Conservation (phyloP, 345 rosid species). For the Dimocarpus longan region DNA sequence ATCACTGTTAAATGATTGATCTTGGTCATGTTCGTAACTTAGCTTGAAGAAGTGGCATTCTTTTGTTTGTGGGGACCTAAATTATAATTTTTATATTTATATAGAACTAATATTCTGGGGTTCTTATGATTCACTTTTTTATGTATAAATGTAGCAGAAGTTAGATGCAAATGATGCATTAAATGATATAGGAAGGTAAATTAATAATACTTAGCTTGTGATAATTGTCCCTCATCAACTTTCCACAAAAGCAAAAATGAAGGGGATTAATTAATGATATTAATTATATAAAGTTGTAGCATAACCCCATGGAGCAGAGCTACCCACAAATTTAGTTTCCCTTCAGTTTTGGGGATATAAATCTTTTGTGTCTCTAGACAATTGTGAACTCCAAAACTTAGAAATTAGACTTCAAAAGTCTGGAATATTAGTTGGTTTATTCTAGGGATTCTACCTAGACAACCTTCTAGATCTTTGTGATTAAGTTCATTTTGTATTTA, state of each 20-base stretch:
- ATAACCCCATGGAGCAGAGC: not conserved
- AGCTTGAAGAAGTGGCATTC: conserved; percentile 34
- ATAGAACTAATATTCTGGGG: no score
- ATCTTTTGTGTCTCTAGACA: not conserved
- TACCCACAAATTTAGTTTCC: no score
- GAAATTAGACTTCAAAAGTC: no score
- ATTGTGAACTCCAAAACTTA: not conserved
- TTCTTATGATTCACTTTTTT: no score
- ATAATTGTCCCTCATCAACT: not conserved
- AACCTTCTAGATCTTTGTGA: not conserved
- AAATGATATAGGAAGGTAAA: not conserved
- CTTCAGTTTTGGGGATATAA: no score
- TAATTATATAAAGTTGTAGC: not conserved
- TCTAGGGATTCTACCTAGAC: no score
- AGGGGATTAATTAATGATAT: not conserved
- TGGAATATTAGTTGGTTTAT: no score
- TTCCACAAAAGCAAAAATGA: not conserved
- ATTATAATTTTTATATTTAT: not conserved
- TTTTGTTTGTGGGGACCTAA: not conserved
- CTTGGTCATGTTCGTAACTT: conserved; percentile 9
- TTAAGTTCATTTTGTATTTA: not conserved
- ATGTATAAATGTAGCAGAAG: not conserved
- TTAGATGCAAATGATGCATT: not conserved
- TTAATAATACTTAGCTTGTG: not conserved
- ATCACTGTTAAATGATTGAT: conserved; percentile 27